Percentiles rank a stretch among this genome's conserved stretches.
phyloP scores from a whole-genome alignment of 768 basidiomycete genomes.

The Suillus occidentalis region DNA sequence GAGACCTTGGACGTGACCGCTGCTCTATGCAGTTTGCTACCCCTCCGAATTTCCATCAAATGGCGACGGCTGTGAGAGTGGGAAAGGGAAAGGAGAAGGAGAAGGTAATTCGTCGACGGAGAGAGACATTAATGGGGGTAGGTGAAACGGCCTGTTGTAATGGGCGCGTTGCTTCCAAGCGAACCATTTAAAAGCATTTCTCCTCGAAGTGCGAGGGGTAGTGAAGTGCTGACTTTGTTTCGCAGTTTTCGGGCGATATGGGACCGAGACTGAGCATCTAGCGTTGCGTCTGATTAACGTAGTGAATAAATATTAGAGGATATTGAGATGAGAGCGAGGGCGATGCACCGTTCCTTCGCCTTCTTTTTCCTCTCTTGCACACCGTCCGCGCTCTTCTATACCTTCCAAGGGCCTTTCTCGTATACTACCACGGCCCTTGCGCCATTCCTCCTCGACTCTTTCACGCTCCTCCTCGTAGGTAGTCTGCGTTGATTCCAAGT shows the following conservation, averaged over 20 bases:
- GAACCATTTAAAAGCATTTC: conserved; percentile 38
- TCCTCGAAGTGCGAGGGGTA: conserved; percentile 50
- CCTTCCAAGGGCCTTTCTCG: conserved; percentile 79
- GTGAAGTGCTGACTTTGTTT: conserved; percentile 76
- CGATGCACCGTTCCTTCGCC: conserved; percentile 74
- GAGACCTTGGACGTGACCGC: conserved; percentile 34
- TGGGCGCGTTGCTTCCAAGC: conserved; percentile 45
- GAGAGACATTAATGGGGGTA: conserved; percentile 86
- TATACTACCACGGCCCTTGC: conserved; percentile 69
- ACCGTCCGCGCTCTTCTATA: conserved; percentile 75
- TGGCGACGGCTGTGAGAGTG: conserved; percentile 65
- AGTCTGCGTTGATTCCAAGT: conserved; percentile 62
- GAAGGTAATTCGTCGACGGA: conserved; percentile 86
- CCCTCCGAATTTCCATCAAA: conserved; percentile 74
- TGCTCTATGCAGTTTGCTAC: conserved; percentile 55
- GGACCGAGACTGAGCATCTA: conserved; percentile 75
- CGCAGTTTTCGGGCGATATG: conserved; percentile 84
- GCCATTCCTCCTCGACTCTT: conserved; percentile 82
- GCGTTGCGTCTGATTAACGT: conserved; percentile 53
- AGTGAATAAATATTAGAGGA: conserved; percentile 10
- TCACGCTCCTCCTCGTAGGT: conserved; percentile 79
- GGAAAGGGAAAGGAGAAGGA: conserved; percentile 77
- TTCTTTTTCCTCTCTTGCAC: conserved; percentile 86
- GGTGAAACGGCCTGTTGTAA: conserved; percentile 66
- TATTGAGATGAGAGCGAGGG: conserved; percentile 6